Base-by-base conservation (phyloP, 1,139 yeast species). In the Trichomonascaceae sp. region DNA sequence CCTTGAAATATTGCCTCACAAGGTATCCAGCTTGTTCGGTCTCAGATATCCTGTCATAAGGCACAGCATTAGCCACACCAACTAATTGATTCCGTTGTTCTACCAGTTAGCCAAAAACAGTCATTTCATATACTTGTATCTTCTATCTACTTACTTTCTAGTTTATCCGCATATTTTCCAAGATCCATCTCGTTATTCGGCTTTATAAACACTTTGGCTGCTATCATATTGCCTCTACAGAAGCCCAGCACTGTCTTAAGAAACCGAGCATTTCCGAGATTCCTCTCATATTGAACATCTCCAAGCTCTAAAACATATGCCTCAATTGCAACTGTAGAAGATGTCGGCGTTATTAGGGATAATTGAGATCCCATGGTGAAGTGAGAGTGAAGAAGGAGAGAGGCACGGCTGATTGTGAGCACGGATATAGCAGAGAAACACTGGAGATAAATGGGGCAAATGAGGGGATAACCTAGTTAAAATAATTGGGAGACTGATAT, bases 21-120 rank as follows among this genome's bases (percentile, higher is more conserved):
- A 91, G 70, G 69, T 93, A 95, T 0, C 95, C 96, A 0, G 98
- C 98, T 53, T 97, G 76, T 55, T 87, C 96, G 0, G 97, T 89
- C 65, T 91, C 97, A 22, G 90, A 77, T 47, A 93, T 73, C 57
- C 84, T 80, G 55, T 81, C 76, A 71, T 85, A 91, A 2, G 95
- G 86, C 22, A 89, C 68, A 1, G 83, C 84, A 62, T 85, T 86
- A 81, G 53, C 48, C 17, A 55, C 59, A 17, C 20, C 32, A 13
- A 32, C 53, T 13, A 58, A 54, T 32, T 48, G 43, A 18, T 45
- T 41, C 41, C 53, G 47, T 43, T 53, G 52, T 30, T 53, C 54
- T 55, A 15, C 12, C 13, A 43, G 30, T 45, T 48, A 18, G 49
- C 55, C 24, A 22, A 6, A 22, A 22, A 22, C 24, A n/a, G n/a